Evolutionary conservation across 495 filamentous ascomycete species (phyloP).

Genomic region (Aspergillus wentii): DNA sequence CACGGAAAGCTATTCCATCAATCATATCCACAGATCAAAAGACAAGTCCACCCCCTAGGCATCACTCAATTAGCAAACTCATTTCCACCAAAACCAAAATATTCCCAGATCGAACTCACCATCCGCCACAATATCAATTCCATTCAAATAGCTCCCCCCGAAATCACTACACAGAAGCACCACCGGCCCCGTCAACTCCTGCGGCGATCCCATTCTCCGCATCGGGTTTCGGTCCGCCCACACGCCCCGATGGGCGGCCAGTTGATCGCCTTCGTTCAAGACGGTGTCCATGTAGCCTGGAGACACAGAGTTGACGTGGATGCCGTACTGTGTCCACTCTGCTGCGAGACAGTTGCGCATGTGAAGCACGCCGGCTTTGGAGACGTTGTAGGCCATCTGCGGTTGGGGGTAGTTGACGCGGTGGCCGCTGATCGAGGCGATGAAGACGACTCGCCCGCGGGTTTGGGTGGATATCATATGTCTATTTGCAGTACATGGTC

Average conservation of each 20-base stretch:
- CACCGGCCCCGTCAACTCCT: slow-evolving; percentile 63
- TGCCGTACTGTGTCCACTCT: slow-evolving; percentile 48
- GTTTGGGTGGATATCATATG: slow-evolving; percentile 22
- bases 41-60: slow-evolving; percentile 4
- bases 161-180: slow-evolving; percentile 55
- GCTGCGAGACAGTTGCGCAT: slow-evolving; percentile 31
- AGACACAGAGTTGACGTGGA: slow-evolving; percentile 61
- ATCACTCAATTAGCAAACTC: not conserved
- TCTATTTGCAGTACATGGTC: slow-evolving; percentile 3
- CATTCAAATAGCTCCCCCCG: slow-evolving; percentile 66
- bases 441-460: slow-evolving; percentile 58
- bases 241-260: slow-evolving; percentile 47
- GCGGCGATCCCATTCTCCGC: slow-evolving; percentile 62
- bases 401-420: slow-evolving; percentile 45
- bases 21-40: too few species aligned
- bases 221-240: slow-evolving; percentile 63
- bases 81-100: not conserved
- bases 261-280: slow-evolving; percentile 58
- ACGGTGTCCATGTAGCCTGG: slow-evolving; percentile 79
- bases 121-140: slow-evolving; percentile 56
- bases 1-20: too few species aligned
- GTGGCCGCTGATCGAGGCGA: slow-evolving; percentile 62
- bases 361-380: slow-evolving; percentile 33
- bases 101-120: slow-evolving; percentile 23
- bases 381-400: slow-evolving; percentile 39